phyloP scores from a whole-genome alignment of 352 stramenopile species.

The Globisporangium yorkense region DNA sequence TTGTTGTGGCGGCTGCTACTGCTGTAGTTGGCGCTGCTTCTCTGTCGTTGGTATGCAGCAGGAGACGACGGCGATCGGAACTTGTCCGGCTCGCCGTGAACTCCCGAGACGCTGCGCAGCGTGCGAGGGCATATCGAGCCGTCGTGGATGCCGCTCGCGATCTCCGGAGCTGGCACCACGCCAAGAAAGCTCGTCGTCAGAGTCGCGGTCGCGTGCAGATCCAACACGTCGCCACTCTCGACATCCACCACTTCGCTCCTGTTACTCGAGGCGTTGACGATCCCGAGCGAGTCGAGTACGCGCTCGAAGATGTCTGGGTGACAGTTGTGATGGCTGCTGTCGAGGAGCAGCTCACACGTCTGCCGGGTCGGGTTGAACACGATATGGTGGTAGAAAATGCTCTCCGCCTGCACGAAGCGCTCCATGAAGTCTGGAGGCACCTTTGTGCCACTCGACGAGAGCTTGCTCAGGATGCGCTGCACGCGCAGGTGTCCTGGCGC shows the following conservation, averaged over 20 bases:
- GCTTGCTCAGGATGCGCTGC: conserved; percentile 58
- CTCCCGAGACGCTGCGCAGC: conserved; percentile 5
- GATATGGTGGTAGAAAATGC: conserved; percentile 78
- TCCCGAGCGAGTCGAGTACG: conserved; percentile 30
- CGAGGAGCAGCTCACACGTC: conserved; percentile 50
- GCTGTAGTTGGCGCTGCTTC: background rate
- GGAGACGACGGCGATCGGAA: conserved; percentile 1
- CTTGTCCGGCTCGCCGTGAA: conserved; percentile 5
- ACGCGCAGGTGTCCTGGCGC: conserved; percentile 48
- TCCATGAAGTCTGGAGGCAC: conserved; percentile 46
- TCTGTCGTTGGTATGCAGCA: background rate
- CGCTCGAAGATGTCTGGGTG: conserved; percentile 42
- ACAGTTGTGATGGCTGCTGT: conserved; percentile 37
- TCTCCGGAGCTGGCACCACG: conserved; percentile 21
- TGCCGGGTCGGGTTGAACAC: conserved; percentile 50
- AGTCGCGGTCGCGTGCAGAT: conserved; percentile 25
- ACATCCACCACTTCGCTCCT: conserved; percentile 8
- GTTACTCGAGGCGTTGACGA: conserved; percentile 5
- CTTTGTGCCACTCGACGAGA: conserved; percentile 35
- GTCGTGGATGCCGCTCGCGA: conserved; percentile 44
- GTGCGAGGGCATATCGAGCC: conserved; percentile 37
- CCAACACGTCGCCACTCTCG: conserved; percentile 7
- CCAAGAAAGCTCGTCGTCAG: conserved; percentile 39
- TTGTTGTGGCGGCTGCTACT: background rate
- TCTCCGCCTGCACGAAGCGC: conserved; percentile 53